phyloP scores from a whole-genome alignment of 192 early-diverging fungal species.

The Kickxella alabastrina region DNA sequence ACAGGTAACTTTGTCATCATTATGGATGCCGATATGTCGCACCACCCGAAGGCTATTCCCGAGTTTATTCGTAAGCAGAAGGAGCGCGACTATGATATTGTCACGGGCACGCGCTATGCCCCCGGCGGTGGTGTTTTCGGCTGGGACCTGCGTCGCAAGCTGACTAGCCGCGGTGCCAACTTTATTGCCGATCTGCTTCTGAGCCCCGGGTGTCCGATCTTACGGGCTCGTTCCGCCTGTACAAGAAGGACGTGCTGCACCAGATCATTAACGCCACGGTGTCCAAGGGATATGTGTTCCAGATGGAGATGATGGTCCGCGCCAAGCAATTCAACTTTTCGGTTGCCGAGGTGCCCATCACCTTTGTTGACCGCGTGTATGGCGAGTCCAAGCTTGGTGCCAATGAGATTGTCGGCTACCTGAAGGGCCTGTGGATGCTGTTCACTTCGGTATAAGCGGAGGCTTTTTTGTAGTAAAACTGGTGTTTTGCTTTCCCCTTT shows the following conservation, averaged over 20 bases:
- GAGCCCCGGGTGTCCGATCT: constrained; percentile 90
- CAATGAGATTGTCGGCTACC: constrained; percentile 89
- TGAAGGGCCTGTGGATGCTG: constrained; percentile 84
- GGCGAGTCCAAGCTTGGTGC: constrained; percentile 95
- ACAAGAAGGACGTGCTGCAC: constrained; percentile 86
- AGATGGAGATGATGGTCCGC: constrained; percentile 99
- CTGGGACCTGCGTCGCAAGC: constrained; percentile 94
- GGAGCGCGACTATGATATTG: constrained; percentile 81
- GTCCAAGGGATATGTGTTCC: constrained; percentile 98
- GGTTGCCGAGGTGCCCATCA: constrained; percentile 93
- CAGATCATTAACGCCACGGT: constrained; percentile 83
- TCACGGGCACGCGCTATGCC: constrained; percentile 90
- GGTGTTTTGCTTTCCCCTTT: too few relatives aligned
- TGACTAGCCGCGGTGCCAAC: constrained; percentile 97
- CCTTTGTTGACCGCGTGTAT: constrained; percentile 98
- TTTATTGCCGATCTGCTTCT: constrained; percentile 84
- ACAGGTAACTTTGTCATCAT: constrained; percentile 96
- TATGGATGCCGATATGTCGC: constrained; percentile 99
- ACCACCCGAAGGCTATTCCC: constrained; percentile 97
- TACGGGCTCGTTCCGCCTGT: constrained; percentile 93
- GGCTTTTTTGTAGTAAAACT: too few relatives aligned
- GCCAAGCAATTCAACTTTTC: constrained; percentile 84
- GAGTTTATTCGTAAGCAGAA: constrained; percentile 88
- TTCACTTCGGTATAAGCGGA: constrained; percentile 62
- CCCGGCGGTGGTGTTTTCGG: constrained; percentile 92